Evolutionary conservation across 2,329 filamentous ascomycete species (phyloP).

Genomic region (Helicocarpus griseus): DNA sequence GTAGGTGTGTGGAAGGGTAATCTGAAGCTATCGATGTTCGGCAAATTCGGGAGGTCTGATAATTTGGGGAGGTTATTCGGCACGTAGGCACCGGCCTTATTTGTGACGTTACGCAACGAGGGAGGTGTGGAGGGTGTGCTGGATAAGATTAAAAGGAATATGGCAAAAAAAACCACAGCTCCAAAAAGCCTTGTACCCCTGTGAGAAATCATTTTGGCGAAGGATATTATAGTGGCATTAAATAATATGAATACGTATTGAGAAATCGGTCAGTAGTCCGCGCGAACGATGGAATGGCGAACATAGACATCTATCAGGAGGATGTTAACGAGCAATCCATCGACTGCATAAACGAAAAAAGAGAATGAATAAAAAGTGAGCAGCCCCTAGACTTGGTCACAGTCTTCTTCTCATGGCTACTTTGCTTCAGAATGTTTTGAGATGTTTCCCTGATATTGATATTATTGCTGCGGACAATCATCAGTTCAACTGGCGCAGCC

Average conservation of each 20-base stretch:
- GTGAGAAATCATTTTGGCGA: constrained; percentile 30
- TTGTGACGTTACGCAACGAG: constrained; percentile 15
- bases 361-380: too few relatives aligned
- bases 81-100: constrained; percentile 16
- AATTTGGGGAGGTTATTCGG: constrained; percentile 15
- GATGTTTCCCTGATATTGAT: background rate
- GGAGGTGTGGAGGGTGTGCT: constrained; percentile 26
- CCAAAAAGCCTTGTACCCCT: constrained; percentile 33
- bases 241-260: too few relatives aligned
- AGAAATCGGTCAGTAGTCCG: background rate
- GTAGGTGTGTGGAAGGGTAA: constrained; percentile 57
- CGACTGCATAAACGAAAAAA: background rate
- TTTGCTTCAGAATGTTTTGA: too few relatives aligned
- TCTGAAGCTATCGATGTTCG: constrained; percentile 43
- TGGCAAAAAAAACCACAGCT: constrained; percentile 33
- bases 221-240: background rate
- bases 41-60: constrained; percentile 9
- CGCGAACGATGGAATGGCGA: background rate
- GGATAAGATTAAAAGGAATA: constrained; percentile 36
- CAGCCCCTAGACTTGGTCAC: background rate
- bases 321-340: too few relatives aligned
- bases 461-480: background rate
- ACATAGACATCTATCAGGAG: too few relatives aligned
- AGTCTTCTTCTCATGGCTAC: background rate
- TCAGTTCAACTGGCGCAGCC: too few relatives aligned